Conservation (phyloP, 108 stramenopile species). For the Cylindrotheca closterium region DNA sequence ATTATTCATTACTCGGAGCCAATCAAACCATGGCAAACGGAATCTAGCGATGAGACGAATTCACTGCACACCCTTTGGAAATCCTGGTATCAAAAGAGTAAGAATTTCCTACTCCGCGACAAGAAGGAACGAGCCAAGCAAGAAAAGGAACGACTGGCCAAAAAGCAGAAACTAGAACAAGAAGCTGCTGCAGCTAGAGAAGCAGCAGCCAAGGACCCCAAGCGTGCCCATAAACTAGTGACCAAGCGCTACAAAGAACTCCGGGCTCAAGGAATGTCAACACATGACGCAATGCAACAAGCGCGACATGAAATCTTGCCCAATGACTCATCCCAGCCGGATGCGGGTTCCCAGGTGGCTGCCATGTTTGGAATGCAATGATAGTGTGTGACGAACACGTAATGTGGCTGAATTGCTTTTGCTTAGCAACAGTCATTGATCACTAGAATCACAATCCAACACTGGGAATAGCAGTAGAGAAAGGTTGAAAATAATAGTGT, state of each 20-base stretch:
- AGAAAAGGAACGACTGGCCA: conserved; percentile 7
- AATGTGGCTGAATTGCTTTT: too few species aligned
- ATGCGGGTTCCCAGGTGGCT: conserved; percentile 48
- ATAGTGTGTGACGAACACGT: too few species aligned
- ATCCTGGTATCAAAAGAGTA: conserved; percentile 37
- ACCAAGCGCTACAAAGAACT: conserved; percentile 60
- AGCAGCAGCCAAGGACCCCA: conserved; percentile 24
- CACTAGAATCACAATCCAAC: neutral
- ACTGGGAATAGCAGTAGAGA: too few species aligned
- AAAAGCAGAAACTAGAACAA: conserved; percentile 3
- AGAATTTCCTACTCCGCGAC: conserved; percentile 28
- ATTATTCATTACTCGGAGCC: conserved; percentile 77
- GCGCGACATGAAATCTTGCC: conserved; percentile 47
- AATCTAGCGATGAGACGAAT: neutral
- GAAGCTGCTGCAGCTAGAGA: conserved; percentile 10
- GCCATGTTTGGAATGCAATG: conserved; percentile 61
- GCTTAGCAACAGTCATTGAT: too few species aligned
- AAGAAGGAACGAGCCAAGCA: conserved; percentile 20
- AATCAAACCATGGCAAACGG: conserved; percentile 81
- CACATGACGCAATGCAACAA: conserved; percentile 49
- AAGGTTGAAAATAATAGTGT: too few species aligned
- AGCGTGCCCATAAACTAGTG: conserved; percentile 26
- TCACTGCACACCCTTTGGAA: conserved; percentile 36
- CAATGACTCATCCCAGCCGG: conserved; percentile 10
- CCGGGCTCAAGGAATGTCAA: conserved; percentile 41